phyloP scores from a whole-genome alignment of 179 eudicot species.

The Corrigiola litoralis region DNA sequence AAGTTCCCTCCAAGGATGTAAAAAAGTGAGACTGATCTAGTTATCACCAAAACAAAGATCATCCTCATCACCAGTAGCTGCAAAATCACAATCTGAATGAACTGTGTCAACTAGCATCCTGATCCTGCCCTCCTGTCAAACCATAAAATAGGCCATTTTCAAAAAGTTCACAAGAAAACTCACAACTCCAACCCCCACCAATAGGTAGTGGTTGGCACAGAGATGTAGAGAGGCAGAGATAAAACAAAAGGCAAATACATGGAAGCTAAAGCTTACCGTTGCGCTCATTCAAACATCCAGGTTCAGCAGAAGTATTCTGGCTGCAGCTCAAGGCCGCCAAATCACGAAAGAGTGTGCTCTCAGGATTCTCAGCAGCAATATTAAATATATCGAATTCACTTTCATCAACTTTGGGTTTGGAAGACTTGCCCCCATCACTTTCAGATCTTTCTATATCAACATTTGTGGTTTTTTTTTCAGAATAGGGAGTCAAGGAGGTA shows the following conservation, averaged over 20 bases:
- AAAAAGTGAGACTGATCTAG: background rate
- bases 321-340: constrained; percentile 15
- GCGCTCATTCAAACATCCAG: constrained; percentile 10
- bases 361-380: constrained; percentile 14
- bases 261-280: constrained; percentile 17
- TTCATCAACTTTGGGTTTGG: constrained; percentile 14
- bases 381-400: constrained; percentile 30
- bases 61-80: constrained; percentile 8
- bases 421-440: constrained; percentile 23
- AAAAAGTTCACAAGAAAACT: background rate
- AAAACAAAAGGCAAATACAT: background rate
- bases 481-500: constrained; percentile 9
- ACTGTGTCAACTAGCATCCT: constrained; percentile 9
- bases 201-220: background rate
- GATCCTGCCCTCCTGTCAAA: constrained; percentile 20
- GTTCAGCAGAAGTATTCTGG: constrained; percentile 1
- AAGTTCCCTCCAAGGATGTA: background rate
- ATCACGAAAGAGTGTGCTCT: constrained; percentile 7
- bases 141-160: background rate
- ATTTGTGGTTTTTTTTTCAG: constrained; percentile 13
- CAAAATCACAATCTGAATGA: constrained; percentile 1
- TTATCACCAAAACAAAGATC: constrained; percentile 17
- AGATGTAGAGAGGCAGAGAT: background rate
- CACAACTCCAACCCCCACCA: background rate
- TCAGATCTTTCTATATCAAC: constrained; percentile 17